Evolutionary conservation across 768 basidiomycete species (phyloP), one percentile per base, ranked within the genome.

Genomic region (Tricholoma furcatifolium): DNA sequence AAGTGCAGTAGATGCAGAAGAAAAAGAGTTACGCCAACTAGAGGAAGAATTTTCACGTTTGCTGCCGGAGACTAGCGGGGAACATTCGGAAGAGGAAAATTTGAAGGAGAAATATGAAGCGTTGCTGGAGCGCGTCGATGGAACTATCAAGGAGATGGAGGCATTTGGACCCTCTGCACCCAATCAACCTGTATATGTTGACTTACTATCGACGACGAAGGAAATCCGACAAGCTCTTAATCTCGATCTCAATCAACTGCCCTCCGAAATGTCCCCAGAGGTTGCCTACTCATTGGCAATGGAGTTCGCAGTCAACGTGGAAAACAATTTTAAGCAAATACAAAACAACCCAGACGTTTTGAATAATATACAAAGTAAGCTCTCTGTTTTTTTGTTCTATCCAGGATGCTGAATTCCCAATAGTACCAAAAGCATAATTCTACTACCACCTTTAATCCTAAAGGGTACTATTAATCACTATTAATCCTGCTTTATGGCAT

Each of bases 111-210:
- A 48, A 15, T 41, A 34, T 34, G 27, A 32, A 11, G 12, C 2
- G 11, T 24, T 48, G 34, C 20, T 18, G 12, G 35, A 1, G 35
- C 43, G 17, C 31, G 17, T 30, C 8, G 42, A 54, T 24, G 47
- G 21, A 10, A 11, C 43, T 5, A 17, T 54, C 14, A 31, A 48
- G 9, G 40, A 48, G 24, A 43, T 54, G 47, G 34, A 48, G 47
- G 41, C 23, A 6, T 38, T 48, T 23, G 36, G 12, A 4, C 12
- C 24, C 4, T n/a, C 23, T 3, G n/a, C 20, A n/a, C 7, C 30
- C 10, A 27, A 50, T 6, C n/a, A 6, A 10, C 23, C 31, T 34
- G 34, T 10, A n/a, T 43, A 34, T 6, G 11, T 23, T 4, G 4
- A 15, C 2, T 10, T 43, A 18, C 6, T 36, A 42, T 20, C 6